phyloP scores from a whole-genome alignment of 441 rosid species.

The Populus hybrid region DNA sequence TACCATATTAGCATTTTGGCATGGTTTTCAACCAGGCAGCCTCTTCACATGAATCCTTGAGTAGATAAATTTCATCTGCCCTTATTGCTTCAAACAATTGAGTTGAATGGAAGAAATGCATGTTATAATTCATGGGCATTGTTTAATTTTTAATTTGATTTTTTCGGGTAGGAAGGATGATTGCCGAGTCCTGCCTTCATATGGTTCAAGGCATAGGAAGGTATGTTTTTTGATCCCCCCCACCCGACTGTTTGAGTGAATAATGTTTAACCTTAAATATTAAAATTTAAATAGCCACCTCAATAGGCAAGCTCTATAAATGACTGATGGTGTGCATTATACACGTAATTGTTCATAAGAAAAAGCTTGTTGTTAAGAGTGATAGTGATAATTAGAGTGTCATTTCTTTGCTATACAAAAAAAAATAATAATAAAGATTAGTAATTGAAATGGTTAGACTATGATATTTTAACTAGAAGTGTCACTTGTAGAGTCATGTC shows the following conservation, averaged over 20 bases:
- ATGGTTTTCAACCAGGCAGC: neutral
- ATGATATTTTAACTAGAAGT: neutral
- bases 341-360: neutral
- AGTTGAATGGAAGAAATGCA: constrained; percentile 3
- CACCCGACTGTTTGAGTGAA: neutral
- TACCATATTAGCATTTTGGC: neutral
- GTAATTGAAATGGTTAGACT: neutral
- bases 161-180: constrained; percentile 40
- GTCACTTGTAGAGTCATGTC: neutral
- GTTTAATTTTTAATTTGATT: neutral
- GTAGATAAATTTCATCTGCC: neutral
- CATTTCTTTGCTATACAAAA: neutral
- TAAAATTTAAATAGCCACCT: too few species aligned
- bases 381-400: constrained; percentile 1
- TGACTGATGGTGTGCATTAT: neutral
- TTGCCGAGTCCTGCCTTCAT: constrained; percentile 29
- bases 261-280: too few species aligned
- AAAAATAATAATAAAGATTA: too few species aligned
- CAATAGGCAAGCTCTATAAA: neutral
- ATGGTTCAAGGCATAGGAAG: constrained; percentile 41
- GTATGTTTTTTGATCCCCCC: constrained; percentile 21
- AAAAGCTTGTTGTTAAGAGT: constrained; percentile 8
- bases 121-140: neutral
- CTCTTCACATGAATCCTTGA: neutral
- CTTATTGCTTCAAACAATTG: neutral